Evolutionary conservation across 306 rosid species (phyloP).

Genomic region (Rubus parviflorus): DNA sequence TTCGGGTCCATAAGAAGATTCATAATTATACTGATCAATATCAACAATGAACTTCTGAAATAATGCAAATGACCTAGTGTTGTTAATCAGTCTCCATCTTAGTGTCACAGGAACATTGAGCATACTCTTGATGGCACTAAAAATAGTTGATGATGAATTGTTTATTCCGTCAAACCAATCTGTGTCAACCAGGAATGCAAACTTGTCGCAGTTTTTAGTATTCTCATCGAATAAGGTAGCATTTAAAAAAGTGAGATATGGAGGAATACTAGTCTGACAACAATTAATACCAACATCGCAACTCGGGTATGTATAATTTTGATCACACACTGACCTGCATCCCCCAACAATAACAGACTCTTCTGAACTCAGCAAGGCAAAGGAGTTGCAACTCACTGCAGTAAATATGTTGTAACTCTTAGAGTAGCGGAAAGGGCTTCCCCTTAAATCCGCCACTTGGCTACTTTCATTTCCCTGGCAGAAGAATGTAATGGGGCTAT

Average conservation of each 20-base stretch:
- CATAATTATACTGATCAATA: too few species aligned
- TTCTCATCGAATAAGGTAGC: background rate
- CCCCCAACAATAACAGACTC: background rate
- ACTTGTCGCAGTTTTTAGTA: background rate
- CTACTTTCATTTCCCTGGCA: background rate
- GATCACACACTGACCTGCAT: constrained; percentile 29
- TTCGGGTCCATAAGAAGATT: background rate
- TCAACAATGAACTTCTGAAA: background rate
- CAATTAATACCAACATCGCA: background rate
- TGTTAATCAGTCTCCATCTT: constrained; percentile 4
- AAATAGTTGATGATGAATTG: background rate
- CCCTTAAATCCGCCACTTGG: background rate
- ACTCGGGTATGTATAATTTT: accelerated
- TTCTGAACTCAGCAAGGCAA: background rate
- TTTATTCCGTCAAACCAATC: background rate
- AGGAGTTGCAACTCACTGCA: constrained; percentile 16
- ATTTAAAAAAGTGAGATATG: background rate
- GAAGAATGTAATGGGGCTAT: background rate
- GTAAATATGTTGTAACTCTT: background rate
- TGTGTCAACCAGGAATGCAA: constrained; percentile 12
- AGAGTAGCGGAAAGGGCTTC: constrained; percentile 32
- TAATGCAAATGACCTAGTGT: background rate
- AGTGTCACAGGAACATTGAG: constrained; percentile 16
- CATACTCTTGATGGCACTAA: background rate
- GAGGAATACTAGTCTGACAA: constrained; percentile 16